Evolutionary conservation across 805 yeast species (phyloP), one percentile per base, ranked within the genome.

Genomic region (Suhomyces emberorum): DNA sequence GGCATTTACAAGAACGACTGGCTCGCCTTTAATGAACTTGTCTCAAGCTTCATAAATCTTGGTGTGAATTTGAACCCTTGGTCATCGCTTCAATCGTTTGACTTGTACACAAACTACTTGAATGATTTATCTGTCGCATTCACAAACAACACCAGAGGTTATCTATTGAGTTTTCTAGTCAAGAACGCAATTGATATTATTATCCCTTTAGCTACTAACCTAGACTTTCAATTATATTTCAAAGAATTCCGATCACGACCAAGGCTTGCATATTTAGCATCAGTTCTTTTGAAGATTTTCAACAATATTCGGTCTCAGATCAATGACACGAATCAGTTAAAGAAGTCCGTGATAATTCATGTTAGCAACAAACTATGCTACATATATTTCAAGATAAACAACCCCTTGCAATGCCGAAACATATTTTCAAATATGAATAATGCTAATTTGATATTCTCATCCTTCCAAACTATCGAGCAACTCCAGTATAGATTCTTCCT

Each of bases 371-470:
- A 64, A 38, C 59, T 81, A 33, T 80, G 84, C 50, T 67, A 73
- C 38, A 57, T 76, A 4, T 82, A 81, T 53, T 79, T 76, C 50
- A 59, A 55, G 26, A 69, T 79, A 15, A 72, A 66, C 20, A 76
- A 73, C 20, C 82, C 83, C 4, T 61, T 77, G 45, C 57, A 77
- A 12, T 79, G 85, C 55, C 69, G 77, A 23, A 78, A 79, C 46
- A 77, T 79, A 26, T 77, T 78, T 48, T 70, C 81, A 22, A 79
- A 79, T 52, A 72, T 79, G 63, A 76, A 72, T 46, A 74, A 75
- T 32, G 65, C 79, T 14, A 59, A 63, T 16, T 57, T 79, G 26
- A 65, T 62, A 26, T 67, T 69, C 35, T 44, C 44, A 3, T 54
- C 61, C n/a, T 76, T 69, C 27, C 52, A 67, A 3, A 61, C 48